Percentiles rank a stretch among this genome's conserved stretches.
These are phyloP conservation scores for Starmerella apicola DNA, from an alignment of 805 yeast genomes.

Conservation along the genomic window DNA sequence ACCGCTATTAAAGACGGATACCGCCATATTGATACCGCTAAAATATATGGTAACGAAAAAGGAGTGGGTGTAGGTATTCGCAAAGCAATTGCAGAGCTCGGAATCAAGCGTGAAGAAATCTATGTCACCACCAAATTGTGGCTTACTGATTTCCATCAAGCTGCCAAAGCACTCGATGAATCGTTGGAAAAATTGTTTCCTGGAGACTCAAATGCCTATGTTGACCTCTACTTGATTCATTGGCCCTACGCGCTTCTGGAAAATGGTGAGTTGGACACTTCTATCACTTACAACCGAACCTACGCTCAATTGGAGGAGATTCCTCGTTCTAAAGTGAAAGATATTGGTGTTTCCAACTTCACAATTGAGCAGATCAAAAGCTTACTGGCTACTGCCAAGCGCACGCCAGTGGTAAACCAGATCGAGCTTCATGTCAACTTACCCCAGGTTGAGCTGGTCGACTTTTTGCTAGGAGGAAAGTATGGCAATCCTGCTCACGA, in stretches of 20 bases:
- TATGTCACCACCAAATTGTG: constrained; percentile 59
- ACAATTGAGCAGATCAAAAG: constrained; percentile 38
- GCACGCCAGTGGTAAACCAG: constrained; percentile 38
- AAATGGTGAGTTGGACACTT: constrained; percentile 8
- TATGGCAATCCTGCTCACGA: constrained; percentile 48
- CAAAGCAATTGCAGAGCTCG: constrained; percentile 7
- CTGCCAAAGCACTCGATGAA: constrained; percentile 41
- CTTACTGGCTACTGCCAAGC: constrained; percentile 34
- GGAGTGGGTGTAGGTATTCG: constrained; percentile 40
- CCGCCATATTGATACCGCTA: constrained; percentile 41
- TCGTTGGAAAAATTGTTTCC: constrained; percentile 42
- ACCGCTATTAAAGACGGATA: constrained; percentile 54
- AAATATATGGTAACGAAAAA: constrained; percentile 32
- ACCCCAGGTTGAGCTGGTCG: constrained; percentile 42
- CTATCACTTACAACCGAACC: constrained; percentile 22
- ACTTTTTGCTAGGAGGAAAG: constrained; percentile 35
- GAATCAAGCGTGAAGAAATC: constrained; percentile 47
- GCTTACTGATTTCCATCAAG: constrained; percentile 29
- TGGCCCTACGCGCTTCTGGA: constrained; percentile 45
- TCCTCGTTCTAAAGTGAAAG: constrained; percentile 39
- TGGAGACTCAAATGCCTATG: constrained; percentile 46
- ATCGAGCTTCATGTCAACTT: constrained; percentile 53
- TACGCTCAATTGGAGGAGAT: constrained; percentile 54
- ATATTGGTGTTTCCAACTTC: constrained; percentile 65
- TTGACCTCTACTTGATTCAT: constrained; percentile 66